Base-by-base conservation (phyloP, 164 flowering plant genomes). In the Brasenia schreberi region DNA sequence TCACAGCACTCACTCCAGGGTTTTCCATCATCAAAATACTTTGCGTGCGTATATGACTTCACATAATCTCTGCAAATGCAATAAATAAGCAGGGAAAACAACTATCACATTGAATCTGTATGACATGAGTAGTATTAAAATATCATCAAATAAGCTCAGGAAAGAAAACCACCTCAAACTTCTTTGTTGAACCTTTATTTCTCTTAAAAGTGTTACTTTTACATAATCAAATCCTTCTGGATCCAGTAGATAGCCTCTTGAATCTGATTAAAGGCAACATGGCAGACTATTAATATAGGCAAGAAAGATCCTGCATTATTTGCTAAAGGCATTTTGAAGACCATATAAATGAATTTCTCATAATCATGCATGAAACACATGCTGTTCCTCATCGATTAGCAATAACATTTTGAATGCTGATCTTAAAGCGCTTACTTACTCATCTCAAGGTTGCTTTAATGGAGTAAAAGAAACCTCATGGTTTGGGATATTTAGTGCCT, bases 1-100 rank as follows among this genome's bases (percentile, higher is more conserved):
- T 95, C 99, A 82, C 96, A 95, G 76, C 88, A 84, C 79, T 95
- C 98, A 71, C 65, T 90, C 99, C 99, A 95, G 69, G 99, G 99
- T 73, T 88, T 95, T 49, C 90, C 88, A 74, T 90, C 97, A 67
- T 95, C 98, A 68, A 82, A 90, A 78, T 88, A 95, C 77, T 92
- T 95, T 5, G 99, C 80, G 59, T 90, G 89, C 63, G 97, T 88
- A 76, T 92, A 95, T 44, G 97, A 87, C 75, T 95, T 95, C 53
- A 92, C 84, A 75, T 90, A 95, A 68, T 95, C 99, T 78, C 99
- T 95, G 89, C 73, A 77, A 19, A 78, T 70, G 56, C 12, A 12
- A 49, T 49, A 9, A 33, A 33, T 33, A 33, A 33, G 4, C 39
- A 1, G 4, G 39, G 39, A 33, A 33, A 33, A 33, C 39, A 33